Evolutionary conservation across 2,329 filamentous ascomycete species (phyloP).

Genomic region (Fusarium sp.): DNA sequence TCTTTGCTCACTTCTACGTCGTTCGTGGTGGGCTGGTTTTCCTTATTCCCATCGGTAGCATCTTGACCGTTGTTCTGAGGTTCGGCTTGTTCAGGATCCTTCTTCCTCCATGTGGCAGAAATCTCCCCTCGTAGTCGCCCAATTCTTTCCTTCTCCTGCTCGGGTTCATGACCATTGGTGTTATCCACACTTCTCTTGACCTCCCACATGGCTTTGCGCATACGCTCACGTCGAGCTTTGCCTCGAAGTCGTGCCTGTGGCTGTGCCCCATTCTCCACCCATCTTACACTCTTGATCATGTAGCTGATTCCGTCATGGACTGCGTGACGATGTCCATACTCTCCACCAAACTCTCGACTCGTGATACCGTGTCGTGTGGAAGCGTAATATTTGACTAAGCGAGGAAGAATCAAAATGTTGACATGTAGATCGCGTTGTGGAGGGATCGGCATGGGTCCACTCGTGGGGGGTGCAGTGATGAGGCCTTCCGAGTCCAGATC

Average conservation of each 20-base stretch:
- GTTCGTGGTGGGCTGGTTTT: conserved; percentile 55
- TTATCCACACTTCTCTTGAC: conserved; percentile 57
- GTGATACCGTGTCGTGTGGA: conserved; percentile 84
- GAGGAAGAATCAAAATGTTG: conserved; percentile 84
- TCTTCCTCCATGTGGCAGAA: conserved; percentile 53
- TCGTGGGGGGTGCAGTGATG: conserved; percentile 66
- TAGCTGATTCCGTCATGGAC: conserved; percentile 90
- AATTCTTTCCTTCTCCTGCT: conserved; percentile 44
- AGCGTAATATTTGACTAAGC: conserved; percentile 79
- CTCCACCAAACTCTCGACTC: conserved; percentile 81
- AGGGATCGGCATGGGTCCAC: conserved; percentile 73
- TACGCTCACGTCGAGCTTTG: conserved; percentile 67
- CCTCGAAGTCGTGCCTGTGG: conserved; percentile 68
- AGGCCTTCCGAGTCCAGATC: conserved; percentile 57
- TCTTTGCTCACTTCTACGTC: conserved; percentile 15
- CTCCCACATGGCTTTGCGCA: conserved; percentile 67
- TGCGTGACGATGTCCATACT: conserved; percentile 56
- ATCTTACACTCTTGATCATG: conserved; percentile 83
- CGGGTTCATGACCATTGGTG: conserved; percentile 46
- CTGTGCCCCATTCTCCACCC: conserved; percentile 81
- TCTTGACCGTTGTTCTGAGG: conserved; percentile 49
- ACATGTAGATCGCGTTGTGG: conserved; percentile 85
- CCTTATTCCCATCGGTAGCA: conserved; percentile 60
- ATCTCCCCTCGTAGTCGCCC: conserved; percentile 50
- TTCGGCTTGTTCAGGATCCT: conserved; percentile 43